Evolutionary conservation across 306 rosid species (phyloP).

Genomic region (Sophora flavescens): DNA sequence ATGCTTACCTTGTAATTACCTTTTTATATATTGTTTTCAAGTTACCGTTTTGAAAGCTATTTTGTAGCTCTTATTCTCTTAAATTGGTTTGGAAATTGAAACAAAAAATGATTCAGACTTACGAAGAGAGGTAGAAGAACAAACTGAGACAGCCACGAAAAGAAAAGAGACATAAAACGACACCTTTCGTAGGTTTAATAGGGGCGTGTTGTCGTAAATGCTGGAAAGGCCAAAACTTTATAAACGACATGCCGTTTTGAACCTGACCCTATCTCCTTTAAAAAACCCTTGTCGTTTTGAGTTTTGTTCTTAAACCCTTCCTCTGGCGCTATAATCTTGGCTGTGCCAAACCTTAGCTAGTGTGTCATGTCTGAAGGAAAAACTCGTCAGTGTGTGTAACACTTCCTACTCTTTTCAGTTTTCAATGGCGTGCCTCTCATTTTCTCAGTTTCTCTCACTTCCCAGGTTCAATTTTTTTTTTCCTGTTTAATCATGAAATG

Average conservation of each 20-base stretch:
- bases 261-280: background rate
- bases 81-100: background rate
- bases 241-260: conserved; percentile 34
- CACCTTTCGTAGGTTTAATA: background rate
- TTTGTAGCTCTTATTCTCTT: background rate
- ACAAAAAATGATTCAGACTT: background rate
- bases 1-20: conserved; percentile 12
- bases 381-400: conserved; percentile 43
- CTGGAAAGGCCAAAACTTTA: background rate
- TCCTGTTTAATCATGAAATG: too few relatives aligned
- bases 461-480: too few relatives aligned
- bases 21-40: background rate
- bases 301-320: conserved; percentile 43
- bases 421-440: conserved; percentile 72
- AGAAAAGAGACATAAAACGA: background rate
- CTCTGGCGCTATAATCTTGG: conserved; percentile 31
- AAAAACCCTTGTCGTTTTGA: conserved; percentile 53
- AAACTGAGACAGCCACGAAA: background rate
- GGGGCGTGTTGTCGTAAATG: background rate
- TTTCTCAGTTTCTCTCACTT: conserved; percentile 62
- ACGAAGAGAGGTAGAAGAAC: background rate
- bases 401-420: conserved; percentile 46
- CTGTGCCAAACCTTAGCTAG: conserved; percentile 44
- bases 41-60: background rate
- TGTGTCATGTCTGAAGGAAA: conserved; percentile 46